A percentile compares a stretch with the other conserved stretches of the same genome.
phyloP scores from a whole-genome alignment of 768 basidiomycete genomes.

The Suillus weaverae region DNA sequence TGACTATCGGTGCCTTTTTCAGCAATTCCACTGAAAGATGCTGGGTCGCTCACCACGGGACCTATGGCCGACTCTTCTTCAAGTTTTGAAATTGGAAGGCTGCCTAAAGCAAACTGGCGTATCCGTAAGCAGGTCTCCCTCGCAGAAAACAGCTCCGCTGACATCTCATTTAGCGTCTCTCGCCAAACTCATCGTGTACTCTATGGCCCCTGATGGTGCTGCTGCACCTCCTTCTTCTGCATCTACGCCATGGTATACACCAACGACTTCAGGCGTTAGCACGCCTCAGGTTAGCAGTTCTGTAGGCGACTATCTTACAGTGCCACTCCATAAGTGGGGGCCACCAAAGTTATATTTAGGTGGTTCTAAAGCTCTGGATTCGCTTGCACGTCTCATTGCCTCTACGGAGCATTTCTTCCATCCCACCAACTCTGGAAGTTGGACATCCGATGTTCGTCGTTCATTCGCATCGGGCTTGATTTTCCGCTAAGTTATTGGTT shows the following conservation, averaged over 20 bases:
- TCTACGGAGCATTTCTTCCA: conserved; percentile 64
- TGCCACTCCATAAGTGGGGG: conserved; percentile 51
- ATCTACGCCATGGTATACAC: conserved; percentile 76
- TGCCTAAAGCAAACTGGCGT: conserved; percentile 73
- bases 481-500: neutral
- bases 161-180: conserved; percentile 56
- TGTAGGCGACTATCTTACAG: conserved; percentile 58
- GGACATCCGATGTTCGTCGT: conserved; percentile 42
- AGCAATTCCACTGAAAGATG: conserved; percentile 75
- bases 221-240: conserved; percentile 58
- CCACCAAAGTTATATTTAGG: conserved; percentile 58
- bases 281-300: conserved; percentile 27
- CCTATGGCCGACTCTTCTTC: conserved; percentile 73
- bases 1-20: conserved; percentile 10
- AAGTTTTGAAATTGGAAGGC: conserved; percentile 47
- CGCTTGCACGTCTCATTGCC: conserved; percentile 79
- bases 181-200: conserved; percentile 85
- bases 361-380: conserved; percentile 83
- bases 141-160: neutral
- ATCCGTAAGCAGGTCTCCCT: conserved; percentile 50
- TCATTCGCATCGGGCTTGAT: conserved; percentile 1
- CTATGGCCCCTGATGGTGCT: conserved; percentile 70
- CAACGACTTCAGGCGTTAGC: conserved; percentile 59
- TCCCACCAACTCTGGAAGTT: conserved; percentile 22
- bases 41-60: conserved; percentile 74